Percentiles rank a stretch among this genome's conserved stretches.
Conservation (phyloP, 164 flowering plant species). For the Vitis labrusca region DNA sequence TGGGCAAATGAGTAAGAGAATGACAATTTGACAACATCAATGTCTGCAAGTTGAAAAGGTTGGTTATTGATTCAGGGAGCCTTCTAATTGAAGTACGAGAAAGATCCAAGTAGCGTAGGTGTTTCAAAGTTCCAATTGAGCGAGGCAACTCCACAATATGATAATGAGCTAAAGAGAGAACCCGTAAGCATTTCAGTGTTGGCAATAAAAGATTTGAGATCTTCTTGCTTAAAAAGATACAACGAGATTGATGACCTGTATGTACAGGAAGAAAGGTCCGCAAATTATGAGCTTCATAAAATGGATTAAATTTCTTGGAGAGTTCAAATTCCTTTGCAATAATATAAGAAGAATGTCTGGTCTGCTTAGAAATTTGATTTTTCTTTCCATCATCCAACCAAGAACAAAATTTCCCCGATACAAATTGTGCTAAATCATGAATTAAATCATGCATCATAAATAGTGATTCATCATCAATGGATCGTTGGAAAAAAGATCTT, state of each 20-base stretch:
- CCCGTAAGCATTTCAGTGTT: not conserved
- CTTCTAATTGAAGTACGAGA: not conserved
- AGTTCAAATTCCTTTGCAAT: not conserved
- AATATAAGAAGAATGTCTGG: constrained; percentile 8
- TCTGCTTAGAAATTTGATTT: not conserved
- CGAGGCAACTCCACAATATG: not conserved
- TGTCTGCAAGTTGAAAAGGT: constrained; percentile 10
- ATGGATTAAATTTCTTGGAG: constrained; percentile 4
- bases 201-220: not conserved
- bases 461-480: not conserved
- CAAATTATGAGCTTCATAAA: not conserved
- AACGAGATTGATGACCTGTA: not conserved
- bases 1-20: not conserved
- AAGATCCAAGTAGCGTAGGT: not conserved
- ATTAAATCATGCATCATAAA: constrained; percentile 14
- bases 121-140: constrained; percentile 7
- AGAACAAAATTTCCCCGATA: constrained; percentile 4
- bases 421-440: constrained; percentile 8
- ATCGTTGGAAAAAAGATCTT: constrained; percentile 9
- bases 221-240: not conserved
- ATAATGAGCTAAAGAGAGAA: constrained; percentile 11
- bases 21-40: constrained; percentile 4
- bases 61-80: constrained; percentile 2
- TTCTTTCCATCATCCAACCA: not conserved
- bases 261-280: constrained; percentile 14